phyloP scores from a whole-genome alignment of 306 rosid genomes.

The Rosa multiflora region DNA sequence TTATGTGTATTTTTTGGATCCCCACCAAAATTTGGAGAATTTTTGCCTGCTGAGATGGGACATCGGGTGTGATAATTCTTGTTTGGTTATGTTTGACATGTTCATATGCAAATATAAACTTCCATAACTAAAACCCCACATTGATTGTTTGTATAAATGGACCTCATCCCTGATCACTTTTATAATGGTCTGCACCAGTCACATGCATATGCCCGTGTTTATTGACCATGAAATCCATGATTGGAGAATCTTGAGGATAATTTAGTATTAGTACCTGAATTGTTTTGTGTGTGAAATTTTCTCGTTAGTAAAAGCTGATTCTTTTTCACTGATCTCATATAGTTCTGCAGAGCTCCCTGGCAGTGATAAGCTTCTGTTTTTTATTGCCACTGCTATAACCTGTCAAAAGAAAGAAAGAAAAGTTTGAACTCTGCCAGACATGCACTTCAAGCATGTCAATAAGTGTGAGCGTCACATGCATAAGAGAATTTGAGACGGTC shows the following conservation, averaged over 20 bases:
- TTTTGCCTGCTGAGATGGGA: conserved; percentile 11
- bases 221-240: conserved; percentile 4
- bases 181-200: not conserved
- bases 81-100: conserved; percentile 15
- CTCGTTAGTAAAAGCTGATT: conserved; percentile 28
- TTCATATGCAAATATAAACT: not conserved
- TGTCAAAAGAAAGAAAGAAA: conserved; percentile 1
- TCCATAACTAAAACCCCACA: conserved; percentile 7
- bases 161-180: not conserved
- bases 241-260: not conserved
- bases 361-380: conserved; percentile 48
- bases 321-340: conserved; percentile 60
- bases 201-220: not conserved
- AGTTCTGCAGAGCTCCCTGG: conserved; percentile 51
- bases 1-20: not conserved
- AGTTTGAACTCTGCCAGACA: not conserved
- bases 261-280: conserved; percentile 51
- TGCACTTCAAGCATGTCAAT: not conserved
- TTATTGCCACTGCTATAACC: conserved; percentile 71
- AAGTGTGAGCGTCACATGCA: not conserved
- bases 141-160: not conserved
- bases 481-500: not conserved
- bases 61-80: conserved; percentile 6
- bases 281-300: conserved; percentile 64
- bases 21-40: not conserved